Evolutionary conservation across 1,284 basidiomycete genomes (phyloP), one percentile per base, ranked within the genome.

Genomic region (Irpex sp.): DNA sequence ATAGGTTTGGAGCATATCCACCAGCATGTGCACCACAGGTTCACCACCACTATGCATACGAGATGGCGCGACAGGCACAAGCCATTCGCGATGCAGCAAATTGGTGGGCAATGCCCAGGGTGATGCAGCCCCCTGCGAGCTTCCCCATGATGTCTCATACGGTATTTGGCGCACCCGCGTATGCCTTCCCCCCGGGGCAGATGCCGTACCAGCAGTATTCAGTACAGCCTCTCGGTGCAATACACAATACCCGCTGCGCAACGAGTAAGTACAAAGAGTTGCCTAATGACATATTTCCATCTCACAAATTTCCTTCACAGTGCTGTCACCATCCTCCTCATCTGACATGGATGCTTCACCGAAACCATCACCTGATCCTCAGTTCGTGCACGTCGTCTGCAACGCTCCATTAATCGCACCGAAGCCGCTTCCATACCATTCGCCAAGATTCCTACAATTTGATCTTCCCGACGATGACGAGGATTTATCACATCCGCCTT

Each of bases 391-490:
- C 64, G 81, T 85, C 71, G 77, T 87, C 6, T 87, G 85, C 76
- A 82, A 86, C 65, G 84, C 85, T 4, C 87, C 87, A 19, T 77
- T 89, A 57, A 76, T 88, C 65, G 87, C 86, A 0, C 87, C 87
- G 9, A 83, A 82, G 26, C 87, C 87, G 0, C 81, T 89, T 44
- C 87, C 87, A 1, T 88, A 86, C 73, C 85, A 87, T 64, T 86
- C 86, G 5, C 87, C 87, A 19, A 85, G 82, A 0, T 87, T 88
- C 73, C 82, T 89, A 62, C 83, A 86, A 64, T 87, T 70, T 59
- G 85, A 87, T 60, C 76, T 85, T 38, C 87, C 87, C 0, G 87
- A 88, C 73, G 77, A 84, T n/a, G 86, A 87, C 73, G 85, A 88
- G 70, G 86, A 89, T 70, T 81, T 89, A 57, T 89, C 87, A 0